A percentile compares a stretch with the other conserved stretches of the same genome.
Conservation (phyloP, 2,329 filamentous ascomycete species). For the Nectriaceae sp. region DNA sequence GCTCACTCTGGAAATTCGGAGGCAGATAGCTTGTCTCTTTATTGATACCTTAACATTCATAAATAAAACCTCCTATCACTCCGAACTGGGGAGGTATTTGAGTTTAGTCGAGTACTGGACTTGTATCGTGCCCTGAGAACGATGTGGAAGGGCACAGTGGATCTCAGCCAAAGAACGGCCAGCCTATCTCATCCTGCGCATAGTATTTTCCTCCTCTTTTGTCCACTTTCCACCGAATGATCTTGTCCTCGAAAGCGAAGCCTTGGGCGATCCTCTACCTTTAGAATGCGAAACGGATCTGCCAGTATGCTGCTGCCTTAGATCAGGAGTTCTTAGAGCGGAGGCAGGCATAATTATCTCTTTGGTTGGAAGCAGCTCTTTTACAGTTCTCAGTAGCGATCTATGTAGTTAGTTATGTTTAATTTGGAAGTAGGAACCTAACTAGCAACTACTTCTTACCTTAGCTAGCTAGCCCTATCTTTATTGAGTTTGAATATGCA, state of each 20-base stretch:
- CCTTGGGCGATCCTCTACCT: background rate
- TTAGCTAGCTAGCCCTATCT: too few relatives aligned
- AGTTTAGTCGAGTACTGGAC: conserved; percentile 5
- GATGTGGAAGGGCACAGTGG: conserved; percentile 2
- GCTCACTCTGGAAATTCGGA: too few relatives aligned
- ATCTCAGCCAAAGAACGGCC: conserved; percentile 5
- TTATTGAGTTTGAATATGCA: too few relatives aligned
- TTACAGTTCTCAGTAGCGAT: too few relatives aligned
- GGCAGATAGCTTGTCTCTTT: too few relatives aligned
- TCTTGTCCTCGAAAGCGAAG: background rate
- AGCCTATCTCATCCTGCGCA: background rate
- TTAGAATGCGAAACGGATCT: background rate
- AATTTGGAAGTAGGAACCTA: too few relatives aligned
- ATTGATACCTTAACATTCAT: too few relatives aligned
- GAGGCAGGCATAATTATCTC: too few relatives aligned
- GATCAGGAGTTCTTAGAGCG: background rate
- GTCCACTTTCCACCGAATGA: background rate
- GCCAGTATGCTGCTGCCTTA: background rate
- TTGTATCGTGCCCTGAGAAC: conserved; percentile 2
- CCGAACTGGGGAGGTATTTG: background rate
- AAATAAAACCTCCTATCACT: background rate
- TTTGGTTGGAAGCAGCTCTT: too few relatives aligned
- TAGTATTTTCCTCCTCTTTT: background rate
- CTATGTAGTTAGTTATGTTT: too few relatives aligned
- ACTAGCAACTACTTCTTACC: too few relatives aligned